Evolutionary conservation across 2,329 filamentous ascomycete genomes (phyloP), one percentile per base, ranked within the genome.

Genomic region (Coniella lustricola): DNA sequence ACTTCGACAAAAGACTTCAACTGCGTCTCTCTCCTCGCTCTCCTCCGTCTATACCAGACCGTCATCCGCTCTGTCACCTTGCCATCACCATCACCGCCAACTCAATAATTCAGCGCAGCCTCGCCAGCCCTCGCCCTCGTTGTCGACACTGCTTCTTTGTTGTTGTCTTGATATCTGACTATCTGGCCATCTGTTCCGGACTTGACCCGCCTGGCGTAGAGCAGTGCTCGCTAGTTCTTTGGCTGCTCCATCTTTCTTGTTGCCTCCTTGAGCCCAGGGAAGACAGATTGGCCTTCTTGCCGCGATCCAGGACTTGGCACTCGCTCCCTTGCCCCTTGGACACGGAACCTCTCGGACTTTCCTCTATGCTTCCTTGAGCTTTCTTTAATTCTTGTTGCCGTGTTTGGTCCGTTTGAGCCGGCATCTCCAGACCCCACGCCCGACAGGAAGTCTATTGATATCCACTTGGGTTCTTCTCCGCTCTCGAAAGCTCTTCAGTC

Each of bases 211-310:
- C 25, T 29, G 25, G 25, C 10, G 25, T 29, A 29, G 25, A 29
- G 25, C 25, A 5, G 25, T 10, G 5, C 5, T 29, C 10, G 25
- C 25, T 29, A 29, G n/a, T n/a, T n/a, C n/a, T n/a, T n/a, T n/a
- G n/a, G n/a, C 25, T 29, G 25, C 25, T 29, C 25, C 25, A 29
- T 29, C 10, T 29, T 29, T 29, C 33, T 13, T 14, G 33, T 5
- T 35, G 33, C 16, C 10, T 29, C 25, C 25, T 29, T 29, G 25
- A 5, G 25, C 25, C 25, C 60, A 56, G 38, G 57, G 48, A 45
- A 44, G 44, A 40, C 18, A 14, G 20, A 17, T 10, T 44, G 40
- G 34, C 40, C 57, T 54, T 53, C 56, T 59, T 55, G 56, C 49
- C 55, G 21, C 22, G n/a, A 9, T 17, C 29, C 29, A 17, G 38